phyloP scores from a whole-genome alignment of 106 monocot genomes.

The Chionographis japonica region DNA sequence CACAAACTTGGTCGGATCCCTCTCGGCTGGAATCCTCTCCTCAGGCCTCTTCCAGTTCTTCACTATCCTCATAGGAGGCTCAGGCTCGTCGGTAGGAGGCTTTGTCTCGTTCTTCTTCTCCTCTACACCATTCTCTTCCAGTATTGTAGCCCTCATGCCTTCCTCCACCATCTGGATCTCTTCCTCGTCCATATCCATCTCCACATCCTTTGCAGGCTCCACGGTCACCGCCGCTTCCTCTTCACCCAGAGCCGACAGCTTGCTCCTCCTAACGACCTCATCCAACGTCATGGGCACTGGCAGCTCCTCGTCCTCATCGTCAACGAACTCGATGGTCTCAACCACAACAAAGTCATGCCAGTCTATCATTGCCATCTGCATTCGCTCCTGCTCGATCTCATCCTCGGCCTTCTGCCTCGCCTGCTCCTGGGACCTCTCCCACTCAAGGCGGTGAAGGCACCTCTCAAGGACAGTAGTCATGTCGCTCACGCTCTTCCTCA shows the following conservation, averaged over 20 bases:
- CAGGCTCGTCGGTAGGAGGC: slow-evolving; percentile 36
- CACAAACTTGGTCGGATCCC: slow-evolving; percentile 89
- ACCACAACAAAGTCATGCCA: slow-evolving; percentile 99
- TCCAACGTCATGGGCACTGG: slow-evolving; percentile 79
- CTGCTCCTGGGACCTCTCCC: slow-evolving; percentile 98
- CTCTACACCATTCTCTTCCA: slow-evolving; percentile 43
- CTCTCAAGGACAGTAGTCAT: slow-evolving; percentile 76
- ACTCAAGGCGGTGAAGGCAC: slow-evolving; percentile 88
- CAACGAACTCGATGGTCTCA: slow-evolving; percentile 92
- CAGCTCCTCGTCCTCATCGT: slow-evolving; percentile 86
- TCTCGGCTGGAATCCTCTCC: slow-evolving; percentile 73
- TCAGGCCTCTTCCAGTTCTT: slow-evolving; percentile 99
- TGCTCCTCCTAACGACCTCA: slow-evolving; percentile 86
- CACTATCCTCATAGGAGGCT: slow-evolving; percentile 93
- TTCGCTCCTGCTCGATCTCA: slow-evolving; percentile 94
- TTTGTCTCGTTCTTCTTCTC: slow-evolving; percentile 38
- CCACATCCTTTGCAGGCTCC: slow-evolving; percentile 79
- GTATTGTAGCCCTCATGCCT: slow-evolving; percentile 80
- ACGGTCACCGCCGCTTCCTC: slow-evolving; percentile 26
- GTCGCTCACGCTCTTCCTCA: slow-evolving; percentile 39
- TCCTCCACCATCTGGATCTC: slow-evolving; percentile 92
- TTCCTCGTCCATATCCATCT: slow-evolving; percentile 99
- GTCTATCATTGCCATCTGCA: slow-evolving; percentile 97
- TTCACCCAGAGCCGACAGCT: slow-evolving; percentile 49
- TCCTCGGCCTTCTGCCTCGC: slow-evolving; percentile 93